Evolutionary conservation across 2,329 filamentous ascomycete genomes (phyloP).

Genomic region (Triangularia setosa): DNA sequence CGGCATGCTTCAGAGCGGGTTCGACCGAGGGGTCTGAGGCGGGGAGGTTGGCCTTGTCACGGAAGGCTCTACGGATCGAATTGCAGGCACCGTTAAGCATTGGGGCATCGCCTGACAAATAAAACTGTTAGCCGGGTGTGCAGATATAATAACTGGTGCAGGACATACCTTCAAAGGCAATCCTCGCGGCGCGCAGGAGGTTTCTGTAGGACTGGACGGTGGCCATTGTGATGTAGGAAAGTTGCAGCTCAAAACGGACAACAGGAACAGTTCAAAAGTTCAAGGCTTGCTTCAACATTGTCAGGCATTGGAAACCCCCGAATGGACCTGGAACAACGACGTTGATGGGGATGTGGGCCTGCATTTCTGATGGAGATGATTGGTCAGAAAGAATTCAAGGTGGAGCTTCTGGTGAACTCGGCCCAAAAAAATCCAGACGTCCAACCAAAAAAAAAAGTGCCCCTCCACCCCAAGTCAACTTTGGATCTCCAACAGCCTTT

Average conservation of each 20-base stretch:
- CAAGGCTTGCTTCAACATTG: background rate
- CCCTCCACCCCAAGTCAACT: conserved; percentile 16
- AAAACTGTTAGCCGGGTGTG: background rate
- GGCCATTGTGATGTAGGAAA: conserved; percentile 49
- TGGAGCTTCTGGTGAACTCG: conserved; percentile 1
- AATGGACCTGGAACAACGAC: background rate
- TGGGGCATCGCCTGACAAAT: conserved; percentile 59
- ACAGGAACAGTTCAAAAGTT: background rate
- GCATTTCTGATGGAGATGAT: background rate
- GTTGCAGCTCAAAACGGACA: background rate
- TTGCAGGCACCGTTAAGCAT: conserved; percentile 66
- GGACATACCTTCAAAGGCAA: conserved; percentile 74
- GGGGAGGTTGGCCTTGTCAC: conserved; percentile 58
- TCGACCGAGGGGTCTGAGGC: conserved; percentile 55
- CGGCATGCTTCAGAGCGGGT: conserved; percentile 70
- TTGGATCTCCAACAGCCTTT: conserved; percentile 11
- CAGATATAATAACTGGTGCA: background rate
- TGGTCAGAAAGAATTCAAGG: conserved; percentile 4
- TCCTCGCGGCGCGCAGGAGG: conserved; percentile 72
- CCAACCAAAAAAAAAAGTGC: conserved; percentile 17
- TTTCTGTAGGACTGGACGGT: conserved; percentile 75
- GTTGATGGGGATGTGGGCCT: conserved; percentile 4
- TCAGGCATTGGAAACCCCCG: background rate
- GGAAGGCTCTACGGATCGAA: conserved; percentile 72
- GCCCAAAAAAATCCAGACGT: conserved; percentile 18